Conservation (phyloP, 495 filamentous ascomycete species). For the Darksidea phi region DNA sequence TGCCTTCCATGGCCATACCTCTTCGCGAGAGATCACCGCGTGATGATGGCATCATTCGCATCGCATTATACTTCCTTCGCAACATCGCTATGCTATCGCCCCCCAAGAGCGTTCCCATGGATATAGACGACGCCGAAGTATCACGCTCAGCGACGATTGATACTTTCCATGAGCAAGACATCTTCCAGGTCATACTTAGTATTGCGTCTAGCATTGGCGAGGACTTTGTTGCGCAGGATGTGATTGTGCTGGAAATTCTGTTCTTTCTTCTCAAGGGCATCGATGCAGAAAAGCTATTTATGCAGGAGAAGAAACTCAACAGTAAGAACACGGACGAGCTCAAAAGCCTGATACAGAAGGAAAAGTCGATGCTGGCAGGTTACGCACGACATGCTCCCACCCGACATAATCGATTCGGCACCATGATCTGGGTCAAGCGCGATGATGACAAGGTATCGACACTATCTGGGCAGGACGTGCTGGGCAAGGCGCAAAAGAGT, state of each 20-base stretch:
- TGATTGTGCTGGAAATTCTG: conserved; percentile 80
- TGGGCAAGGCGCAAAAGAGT: conserved; percentile 70
- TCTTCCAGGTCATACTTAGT: conserved; percentile 78
- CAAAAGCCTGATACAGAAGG: conserved; percentile 67
- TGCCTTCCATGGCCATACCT: conserved; percentile 82
- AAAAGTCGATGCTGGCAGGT: conserved; percentile 73
- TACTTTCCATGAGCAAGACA: conserved; percentile 84
- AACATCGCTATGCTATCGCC: conserved; percentile 84
- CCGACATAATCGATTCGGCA: conserved; percentile 90
- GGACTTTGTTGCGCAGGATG: conserved; percentile 86
- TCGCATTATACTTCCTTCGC: conserved; percentile 82
- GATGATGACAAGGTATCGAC: conserved; percentile 75
- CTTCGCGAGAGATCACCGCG: conserved; percentile 71
- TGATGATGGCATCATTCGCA: conserved; percentile 91
- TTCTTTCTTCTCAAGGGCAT: conserved; percentile 92
- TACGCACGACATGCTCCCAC: conserved; percentile 80
- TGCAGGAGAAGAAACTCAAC: conserved; percentile 68
- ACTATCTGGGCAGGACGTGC: conserved; percentile 80
- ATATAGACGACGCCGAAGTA: conserved; percentile 82
- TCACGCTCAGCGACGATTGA: conserved; percentile 85
- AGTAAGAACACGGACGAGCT: conserved; percentile 72
- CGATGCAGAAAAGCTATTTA: conserved; percentile 80
- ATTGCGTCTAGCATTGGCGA: conserved; percentile 87
- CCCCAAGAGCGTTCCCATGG: conserved; percentile 56
- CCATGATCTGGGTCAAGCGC: conserved; percentile 94